phyloP scores from a whole-genome alignment of 1,284 basidiomycete species.

The Heterobasidion occidentale region DNA sequence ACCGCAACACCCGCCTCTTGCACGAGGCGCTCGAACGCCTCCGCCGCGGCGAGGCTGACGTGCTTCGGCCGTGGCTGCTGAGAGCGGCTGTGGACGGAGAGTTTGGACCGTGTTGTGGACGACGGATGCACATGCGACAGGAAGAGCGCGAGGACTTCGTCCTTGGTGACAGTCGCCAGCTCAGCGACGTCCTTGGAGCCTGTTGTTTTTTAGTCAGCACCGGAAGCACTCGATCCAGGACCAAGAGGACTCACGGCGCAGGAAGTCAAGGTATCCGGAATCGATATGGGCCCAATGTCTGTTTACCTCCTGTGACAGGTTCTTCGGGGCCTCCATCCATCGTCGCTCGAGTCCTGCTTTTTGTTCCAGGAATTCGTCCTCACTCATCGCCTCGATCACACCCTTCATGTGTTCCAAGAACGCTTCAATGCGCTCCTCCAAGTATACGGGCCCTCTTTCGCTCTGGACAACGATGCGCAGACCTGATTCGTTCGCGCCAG shows the following conservation, averaged over 20 bases:
- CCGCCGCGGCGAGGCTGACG: conserved; percentile 60
- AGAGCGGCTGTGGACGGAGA: conserved; percentile 77
- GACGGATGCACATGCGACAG: conserved; percentile 63
- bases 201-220: conserved; percentile 18
- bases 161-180: conserved; percentile 60
- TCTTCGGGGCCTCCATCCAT: conserved; percentile 70
- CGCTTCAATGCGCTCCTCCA: conserved; percentile 84
- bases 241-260: conserved; percentile 38
- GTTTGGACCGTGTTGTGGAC: conserved; percentile 63
- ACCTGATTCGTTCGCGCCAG: conserved; percentile 65
- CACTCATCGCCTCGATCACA: conserved; percentile 34
- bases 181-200: conserved; percentile 63
- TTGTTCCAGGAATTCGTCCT: conserved; percentile 50
- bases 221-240: conserved; percentile 21
- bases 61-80: conserved; percentile 52
- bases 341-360: conserved; percentile 53
- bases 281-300: conserved; percentile 68
- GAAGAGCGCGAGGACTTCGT: conserved; percentile 77
- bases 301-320: conserved; percentile 53
- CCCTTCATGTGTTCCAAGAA: conserved; percentile 71
- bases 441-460: conserved; percentile 76
- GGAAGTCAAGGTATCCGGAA: conserved; percentile 75
- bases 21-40: conserved; percentile 54
- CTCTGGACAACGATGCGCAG: conserved; percentile 89
- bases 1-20: conserved; percentile 43